Percentiles rank a stretch among this genome's conserved stretches.
Evolutionary conservation across 2,329 filamentous ascomycete species (phyloP).

Genomic region (Cladophialophora bantiana): DNA sequence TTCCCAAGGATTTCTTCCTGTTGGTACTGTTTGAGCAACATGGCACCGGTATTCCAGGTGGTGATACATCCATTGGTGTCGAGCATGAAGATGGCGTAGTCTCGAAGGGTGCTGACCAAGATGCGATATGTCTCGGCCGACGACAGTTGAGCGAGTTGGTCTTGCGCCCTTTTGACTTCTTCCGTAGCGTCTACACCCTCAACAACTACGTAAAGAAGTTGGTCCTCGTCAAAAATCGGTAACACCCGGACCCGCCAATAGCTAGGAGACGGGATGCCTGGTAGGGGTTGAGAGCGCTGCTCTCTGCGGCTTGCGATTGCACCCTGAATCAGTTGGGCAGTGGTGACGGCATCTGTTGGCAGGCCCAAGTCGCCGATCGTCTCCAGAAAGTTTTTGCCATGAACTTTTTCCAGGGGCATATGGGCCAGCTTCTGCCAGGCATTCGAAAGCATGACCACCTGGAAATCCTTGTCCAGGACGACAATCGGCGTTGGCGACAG

Average conservation of each 20-base stretch:
- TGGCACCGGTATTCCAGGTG: conserved; percentile 66
- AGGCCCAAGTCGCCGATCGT: conserved; percentile 46
- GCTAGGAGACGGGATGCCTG: conserved; percentile 34
- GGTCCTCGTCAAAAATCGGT: conserved; percentile 52
- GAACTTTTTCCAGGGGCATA: conserved; percentile 45
- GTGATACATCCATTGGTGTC: conserved; percentile 62
- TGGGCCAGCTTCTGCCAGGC: conserved; percentile 50
- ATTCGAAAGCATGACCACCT: conserved; percentile 54
- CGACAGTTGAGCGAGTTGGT: conserved; percentile 54
- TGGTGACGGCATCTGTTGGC: conserved; percentile 46
- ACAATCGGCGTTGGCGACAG: conserved; percentile 49
- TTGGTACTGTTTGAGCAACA: conserved; percentile 63
- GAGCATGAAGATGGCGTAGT: conserved; percentile 70
- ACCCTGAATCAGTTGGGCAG: conserved; percentile 48
- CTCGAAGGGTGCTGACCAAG: conserved; percentile 66
- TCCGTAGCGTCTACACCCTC: conserved; percentile 51
- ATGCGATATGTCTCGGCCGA: conserved; percentile 66
- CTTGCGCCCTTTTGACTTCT: conserved; percentile 39
- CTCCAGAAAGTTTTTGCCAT: conserved; percentile 51
- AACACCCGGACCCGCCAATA: conserved; percentile 50
- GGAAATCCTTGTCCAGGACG: conserved; percentile 48
- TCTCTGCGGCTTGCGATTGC: conserved; percentile 48
- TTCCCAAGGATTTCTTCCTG: conserved; percentile 63
- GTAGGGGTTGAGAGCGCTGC: conserved; percentile 47
- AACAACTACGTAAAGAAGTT: conserved; percentile 52